A percentile compares a stretch with the other conserved stretches of the same genome.
Conservation (phyloP, 208 protist genomes). For the Phytomonas sp. region DNA sequence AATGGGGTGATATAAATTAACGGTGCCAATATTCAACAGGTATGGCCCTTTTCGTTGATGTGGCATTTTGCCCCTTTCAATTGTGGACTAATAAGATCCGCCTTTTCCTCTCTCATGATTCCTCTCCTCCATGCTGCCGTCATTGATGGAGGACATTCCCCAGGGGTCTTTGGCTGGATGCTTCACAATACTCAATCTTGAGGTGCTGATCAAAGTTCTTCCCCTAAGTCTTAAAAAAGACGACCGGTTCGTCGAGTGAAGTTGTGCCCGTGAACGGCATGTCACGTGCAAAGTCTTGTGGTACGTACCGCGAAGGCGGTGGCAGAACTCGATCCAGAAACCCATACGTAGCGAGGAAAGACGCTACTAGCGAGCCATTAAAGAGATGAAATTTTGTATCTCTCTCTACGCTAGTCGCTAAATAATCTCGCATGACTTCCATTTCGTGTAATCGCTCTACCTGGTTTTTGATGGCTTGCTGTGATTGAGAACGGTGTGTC, state of each 20-base stretch:
- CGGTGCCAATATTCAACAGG: too few relatives aligned
- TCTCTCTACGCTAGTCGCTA: constrained; percentile 31
- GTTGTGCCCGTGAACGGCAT: constrained; percentile 65
- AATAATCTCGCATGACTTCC: constrained; percentile 62
- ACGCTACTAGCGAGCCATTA: constrained; percentile 78
- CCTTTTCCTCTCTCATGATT: too few relatives aligned
- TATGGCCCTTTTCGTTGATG: too few relatives aligned
- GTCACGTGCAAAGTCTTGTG: constrained; percentile 80
- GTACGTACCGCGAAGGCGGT: constrained; percentile 68
- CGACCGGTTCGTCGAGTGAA: constrained; percentile 55
- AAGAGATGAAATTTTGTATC: constrained; percentile 47
- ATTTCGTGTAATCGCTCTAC: constrained; percentile 51
- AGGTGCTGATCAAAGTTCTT: neutral
- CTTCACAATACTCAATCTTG: neutral
- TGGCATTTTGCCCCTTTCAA: too few relatives aligned
- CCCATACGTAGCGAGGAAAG: constrained; percentile 69
- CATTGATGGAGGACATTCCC: too few relatives aligned
- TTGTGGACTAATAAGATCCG: too few relatives aligned
- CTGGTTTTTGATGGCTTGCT: constrained; percentile 43
- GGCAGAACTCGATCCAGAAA: constrained; percentile 59
- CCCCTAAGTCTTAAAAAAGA: constrained; percentile 72
- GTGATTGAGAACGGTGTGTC: constrained; percentile 27
- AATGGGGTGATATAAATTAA: too few relatives aligned
- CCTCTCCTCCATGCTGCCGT: too few relatives aligned
- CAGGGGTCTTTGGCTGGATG: too few relatives aligned